These are phyloP conservation scores for Claviceps maximensis DNA, from an alignment of 2,329 filamentous ascomycete genomes.

Conservation along the genomic window DNA sequence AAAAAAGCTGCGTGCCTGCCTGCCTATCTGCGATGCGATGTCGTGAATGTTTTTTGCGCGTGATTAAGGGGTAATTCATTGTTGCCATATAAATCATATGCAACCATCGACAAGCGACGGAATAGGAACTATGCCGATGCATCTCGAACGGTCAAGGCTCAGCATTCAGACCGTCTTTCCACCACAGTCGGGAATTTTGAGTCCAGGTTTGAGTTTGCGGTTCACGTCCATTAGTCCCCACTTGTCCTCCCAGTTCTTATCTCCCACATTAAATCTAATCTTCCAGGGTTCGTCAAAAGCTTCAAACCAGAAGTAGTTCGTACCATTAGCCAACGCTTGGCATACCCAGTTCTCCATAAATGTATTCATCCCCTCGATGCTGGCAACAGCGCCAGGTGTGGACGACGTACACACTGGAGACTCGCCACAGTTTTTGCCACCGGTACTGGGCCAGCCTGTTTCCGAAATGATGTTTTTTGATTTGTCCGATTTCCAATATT, in stretches of 20 bases:
- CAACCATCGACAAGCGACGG: not conserved
- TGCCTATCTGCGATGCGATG: not conserved
- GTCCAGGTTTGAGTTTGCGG: conserved; percentile 68
- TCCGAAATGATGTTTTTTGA: conserved; percentile 72
- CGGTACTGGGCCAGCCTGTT: conserved; percentile 78
- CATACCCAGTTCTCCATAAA: conserved; percentile 84
- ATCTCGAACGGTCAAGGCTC: no score
- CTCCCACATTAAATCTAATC: conserved; percentile 51
- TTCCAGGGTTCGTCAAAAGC: conserved; percentile 98
- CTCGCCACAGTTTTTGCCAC: conserved; percentile 64
- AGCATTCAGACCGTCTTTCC: conserved; percentile 46
- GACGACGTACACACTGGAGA: conserved; percentile 33
- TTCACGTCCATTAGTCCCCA: conserved; percentile 86
- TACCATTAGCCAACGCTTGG: conserved; percentile 62
- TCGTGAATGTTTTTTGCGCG: not conserved
- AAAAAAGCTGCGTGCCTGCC: not conserved
- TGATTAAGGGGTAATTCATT: not conserved
- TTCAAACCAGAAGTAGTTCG: conserved; percentile 95
- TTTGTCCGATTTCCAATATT: conserved; percentile 48
- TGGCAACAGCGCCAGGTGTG: conserved; percentile 57
- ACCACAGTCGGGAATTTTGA: conserved; percentile 78
- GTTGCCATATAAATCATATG: not conserved
- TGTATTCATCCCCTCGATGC: conserved; percentile 67
- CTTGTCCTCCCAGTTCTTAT: conserved; percentile 81
- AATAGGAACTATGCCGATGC: not conserved